Conservation (phyloP, 2,329 filamentous ascomycete genomes). For the Fusarium chlamydosporum region DNA sequence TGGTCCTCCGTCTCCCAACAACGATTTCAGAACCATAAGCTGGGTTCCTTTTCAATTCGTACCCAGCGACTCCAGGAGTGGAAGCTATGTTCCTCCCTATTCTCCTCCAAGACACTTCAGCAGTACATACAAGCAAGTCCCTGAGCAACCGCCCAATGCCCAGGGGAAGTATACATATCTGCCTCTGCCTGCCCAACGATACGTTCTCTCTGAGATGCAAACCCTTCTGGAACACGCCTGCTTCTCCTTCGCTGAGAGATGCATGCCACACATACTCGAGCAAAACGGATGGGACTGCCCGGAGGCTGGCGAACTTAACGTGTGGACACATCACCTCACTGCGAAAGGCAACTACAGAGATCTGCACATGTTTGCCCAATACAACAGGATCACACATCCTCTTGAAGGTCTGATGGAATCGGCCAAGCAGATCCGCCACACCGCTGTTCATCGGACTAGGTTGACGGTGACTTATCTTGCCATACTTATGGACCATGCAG, state of each 20-base stretch:
- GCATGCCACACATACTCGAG: constrained; percentile 12
- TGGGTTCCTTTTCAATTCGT: too few species aligned
- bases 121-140: not conserved
- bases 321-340: constrained; percentile 7
- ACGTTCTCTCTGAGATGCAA: constrained; percentile 2
- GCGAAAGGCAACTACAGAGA: not conserved
- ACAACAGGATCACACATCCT: not conserved
- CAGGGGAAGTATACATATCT: not conserved
- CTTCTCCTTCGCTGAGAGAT: constrained; percentile 10
- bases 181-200: not conserved
- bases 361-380: not conserved
- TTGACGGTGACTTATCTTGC: not conserved
- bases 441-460: constrained; percentile 18
- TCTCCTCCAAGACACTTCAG: not conserved
- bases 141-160: not conserved
- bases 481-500: constrained; percentile 5
- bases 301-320: constrained; percentile 16
- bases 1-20: too few species aligned
- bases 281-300: constrained; percentile 10
- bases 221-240: constrained; percentile 16
- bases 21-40: too few species aligned
- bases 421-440: constrained; percentile 13
- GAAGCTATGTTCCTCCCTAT: too few species aligned
- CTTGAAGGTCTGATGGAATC: not conserved
- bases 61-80: not conserved